Evolutionary conservation across 495 filamentous ascomycete species (phyloP).

Genomic region (Podospora sp.): DNA sequence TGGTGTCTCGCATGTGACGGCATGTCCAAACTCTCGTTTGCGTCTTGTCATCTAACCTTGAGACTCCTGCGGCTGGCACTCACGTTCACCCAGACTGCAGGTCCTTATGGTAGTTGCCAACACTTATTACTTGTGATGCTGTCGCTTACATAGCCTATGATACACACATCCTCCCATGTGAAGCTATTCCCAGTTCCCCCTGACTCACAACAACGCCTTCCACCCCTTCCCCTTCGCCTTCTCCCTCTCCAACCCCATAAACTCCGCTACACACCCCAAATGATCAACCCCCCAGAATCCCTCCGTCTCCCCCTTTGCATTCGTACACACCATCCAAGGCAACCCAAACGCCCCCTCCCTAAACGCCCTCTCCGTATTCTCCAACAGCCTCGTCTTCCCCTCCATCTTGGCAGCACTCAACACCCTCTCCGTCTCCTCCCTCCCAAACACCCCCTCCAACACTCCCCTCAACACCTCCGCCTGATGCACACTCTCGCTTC

Average conservation of each 20-base stretch:
- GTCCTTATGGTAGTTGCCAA: no score
- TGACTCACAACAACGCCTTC: slow-evolving; percentile 53
- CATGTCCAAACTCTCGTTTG: not conserved
- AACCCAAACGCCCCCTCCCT: slow-evolving; percentile 68
- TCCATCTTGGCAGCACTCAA: slow-evolving; percentile 38
- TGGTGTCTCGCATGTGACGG: not conserved
- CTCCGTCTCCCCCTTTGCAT: slow-evolving; percentile 60
- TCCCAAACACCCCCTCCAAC: slow-evolving; percentile 55
- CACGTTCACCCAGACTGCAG: not conserved
- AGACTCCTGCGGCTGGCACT: no score
- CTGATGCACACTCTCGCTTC: slow-evolving; percentile 51
- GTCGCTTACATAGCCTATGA: not conserved
- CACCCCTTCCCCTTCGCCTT: slow-evolving; percentile 36
- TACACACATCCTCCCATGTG: not conserved
- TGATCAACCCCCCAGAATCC: slow-evolving; percentile 74
- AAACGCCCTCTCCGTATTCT: slow-evolving; percentile 63
- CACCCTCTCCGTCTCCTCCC: slow-evolving; percentile 44
- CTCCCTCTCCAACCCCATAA: slow-evolving; percentile 58
- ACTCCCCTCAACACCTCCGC: slow-evolving; percentile 52
- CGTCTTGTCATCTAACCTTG: not conserved
- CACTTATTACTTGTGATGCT: not conserved
- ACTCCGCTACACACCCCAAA: slow-evolving; percentile 63
- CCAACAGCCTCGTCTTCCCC: slow-evolving; percentile 54
- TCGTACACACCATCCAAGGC: slow-evolving; percentile 70
- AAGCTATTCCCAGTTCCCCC: not conserved